Evolutionary conservation across 2,329 filamentous ascomycete species (phyloP).

Genomic region (Cladosporium sp.): DNA sequence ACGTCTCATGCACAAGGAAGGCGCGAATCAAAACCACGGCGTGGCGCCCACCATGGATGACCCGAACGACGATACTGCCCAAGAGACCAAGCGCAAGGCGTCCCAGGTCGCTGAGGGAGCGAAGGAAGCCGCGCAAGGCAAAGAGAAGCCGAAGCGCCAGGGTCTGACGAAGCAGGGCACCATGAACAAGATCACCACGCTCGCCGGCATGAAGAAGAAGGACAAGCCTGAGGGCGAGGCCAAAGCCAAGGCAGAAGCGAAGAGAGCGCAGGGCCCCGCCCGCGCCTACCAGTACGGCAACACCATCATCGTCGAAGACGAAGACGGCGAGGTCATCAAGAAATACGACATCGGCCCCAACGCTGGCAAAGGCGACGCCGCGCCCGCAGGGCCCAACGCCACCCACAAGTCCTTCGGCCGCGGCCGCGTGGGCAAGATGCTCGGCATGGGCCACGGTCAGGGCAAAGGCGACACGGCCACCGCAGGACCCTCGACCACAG

Average conservation of each 20-base stretch:
- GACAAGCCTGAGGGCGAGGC: conserved; percentile 20
- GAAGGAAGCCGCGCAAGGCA: conserved; percentile 46
- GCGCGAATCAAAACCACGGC: conserved; percentile 33
- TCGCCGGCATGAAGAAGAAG: conserved; percentile 11
- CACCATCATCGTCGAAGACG: conserved; percentile 84
- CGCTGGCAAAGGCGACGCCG: conserved; percentile 12
- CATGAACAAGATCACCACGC: conserved; percentile 31
- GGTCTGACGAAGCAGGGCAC: conserved; percentile 38
- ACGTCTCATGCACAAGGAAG: conserved; percentile 49
- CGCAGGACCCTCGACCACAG: conserved; percentile 13
- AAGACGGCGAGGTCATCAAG: conserved; percentile 80
- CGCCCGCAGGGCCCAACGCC: background rate
- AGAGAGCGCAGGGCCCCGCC: conserved; percentile 63
- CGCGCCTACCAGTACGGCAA: conserved; percentile 80
- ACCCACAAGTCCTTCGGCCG: conserved; percentile 40
- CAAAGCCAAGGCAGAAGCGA: conserved; percentile 32
- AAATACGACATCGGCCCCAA: conserved; percentile 60
- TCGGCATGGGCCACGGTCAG: conserved; percentile 36
- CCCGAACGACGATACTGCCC: conserved; percentile 36
- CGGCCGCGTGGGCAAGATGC: conserved; percentile 49
- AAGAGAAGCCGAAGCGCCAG: conserved; percentile 34
- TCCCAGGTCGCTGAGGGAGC: conserved; percentile 60
- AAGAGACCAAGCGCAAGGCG: conserved; percentile 28
- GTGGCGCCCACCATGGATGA: conserved; percentile 44
- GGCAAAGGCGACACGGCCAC: conserved; percentile 21